Percentiles rank a stretch among this genome's conserved stretches.
These are phyloP conservation scores for Litsea cubeba DNA, from an alignment of 164 flowering plant species.

Conservation along the genomic window DNA sequence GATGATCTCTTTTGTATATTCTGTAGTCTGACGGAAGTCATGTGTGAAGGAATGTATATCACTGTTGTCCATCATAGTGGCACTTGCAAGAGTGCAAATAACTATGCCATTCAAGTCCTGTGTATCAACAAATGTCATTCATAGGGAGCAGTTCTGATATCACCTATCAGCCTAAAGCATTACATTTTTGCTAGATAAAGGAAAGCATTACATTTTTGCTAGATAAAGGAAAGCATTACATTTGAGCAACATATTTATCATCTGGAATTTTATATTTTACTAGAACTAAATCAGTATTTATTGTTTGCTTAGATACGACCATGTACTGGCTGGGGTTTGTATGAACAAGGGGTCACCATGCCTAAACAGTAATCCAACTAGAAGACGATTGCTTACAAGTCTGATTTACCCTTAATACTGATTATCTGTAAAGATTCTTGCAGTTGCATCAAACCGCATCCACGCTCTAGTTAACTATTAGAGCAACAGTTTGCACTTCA, in stretches of 20 bases:
- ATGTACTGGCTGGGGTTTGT: background rate
- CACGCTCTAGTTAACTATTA: background rate
- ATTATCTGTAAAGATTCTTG: background rate
- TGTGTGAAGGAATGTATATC: constrained; percentile 41
- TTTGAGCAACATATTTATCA: background rate
- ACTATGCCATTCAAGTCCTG: constrained; percentile 59
- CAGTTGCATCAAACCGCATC: background rate
- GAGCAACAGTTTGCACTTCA: background rate
- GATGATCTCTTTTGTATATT: constrained; percentile 44
- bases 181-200: background rate
- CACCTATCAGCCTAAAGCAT: background rate
- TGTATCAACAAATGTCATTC: background rate
- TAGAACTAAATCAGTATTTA: background rate
- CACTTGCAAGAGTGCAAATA: constrained; percentile 59
- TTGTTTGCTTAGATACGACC: background rate
- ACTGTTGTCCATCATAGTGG: constrained; percentile 26
- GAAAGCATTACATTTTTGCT: background rate
- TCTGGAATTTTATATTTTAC: background rate
- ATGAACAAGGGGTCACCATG: background rate
- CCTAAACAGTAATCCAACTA: background rate
- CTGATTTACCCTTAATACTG: background rate
- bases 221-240: background rate
- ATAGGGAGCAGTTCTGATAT: background rate
- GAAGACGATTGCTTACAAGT: background rate
- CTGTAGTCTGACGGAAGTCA: constrained; percentile 52